Evolutionary conservation across 352 stramenopile species (phyloP).

Genomic region (Elongisporangium anandrum): DNA sequence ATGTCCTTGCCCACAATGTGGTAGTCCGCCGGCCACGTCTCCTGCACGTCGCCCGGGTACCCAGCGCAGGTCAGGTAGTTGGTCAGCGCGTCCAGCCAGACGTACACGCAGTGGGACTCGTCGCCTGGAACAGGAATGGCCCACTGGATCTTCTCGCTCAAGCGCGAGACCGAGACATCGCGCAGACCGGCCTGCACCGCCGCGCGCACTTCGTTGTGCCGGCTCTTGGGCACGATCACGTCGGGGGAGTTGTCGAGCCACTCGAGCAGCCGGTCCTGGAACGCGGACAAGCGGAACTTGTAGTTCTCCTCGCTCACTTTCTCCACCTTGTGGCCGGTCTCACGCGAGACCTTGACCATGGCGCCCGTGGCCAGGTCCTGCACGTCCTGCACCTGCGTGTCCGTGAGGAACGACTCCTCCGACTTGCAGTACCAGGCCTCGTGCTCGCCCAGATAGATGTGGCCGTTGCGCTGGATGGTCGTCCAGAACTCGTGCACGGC

Average conservation of each 20-base stretch:
- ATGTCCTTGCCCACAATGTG: constrained; percentile 99
- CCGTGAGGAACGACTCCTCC: constrained; percentile 98
- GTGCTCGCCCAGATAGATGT: constrained; percentile 98
- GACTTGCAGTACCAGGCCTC: constrained; percentile 98
- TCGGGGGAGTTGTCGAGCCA: constrained; percentile 85
- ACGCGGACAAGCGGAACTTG: constrained; percentile 96
- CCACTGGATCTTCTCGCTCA: constrained; percentile 95
- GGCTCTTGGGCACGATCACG: constrained; percentile 88
- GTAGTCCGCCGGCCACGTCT: constrained; percentile 70
- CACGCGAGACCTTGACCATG: constrained; percentile 72
- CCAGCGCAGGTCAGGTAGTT: constrained; percentile 98
- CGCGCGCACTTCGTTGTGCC: constrained; percentile 89
- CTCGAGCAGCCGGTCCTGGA: constrained; percentile 90
- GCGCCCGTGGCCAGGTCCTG: constrained; percentile 26
- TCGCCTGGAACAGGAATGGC: constrained; percentile 93
- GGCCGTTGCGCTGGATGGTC: constrained; percentile 81
- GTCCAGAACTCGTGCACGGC: constrained; percentile 92
- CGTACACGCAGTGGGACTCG: constrained; percentile 96
- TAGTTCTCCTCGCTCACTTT: constrained; percentile 98
- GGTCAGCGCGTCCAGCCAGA: constrained; percentile 98
- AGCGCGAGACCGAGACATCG: constrained; percentile 96
- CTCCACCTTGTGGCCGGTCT: constrained; percentile 90
- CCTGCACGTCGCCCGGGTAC: constrained; percentile 69
- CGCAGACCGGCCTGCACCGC: constrained; percentile 89
- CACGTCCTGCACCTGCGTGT: constrained; percentile 93